These are phyloP conservation scores for Brettanomyces custersianus DNA, from an alignment of 805 yeast genomes.

Conservation along the genomic window DNA sequence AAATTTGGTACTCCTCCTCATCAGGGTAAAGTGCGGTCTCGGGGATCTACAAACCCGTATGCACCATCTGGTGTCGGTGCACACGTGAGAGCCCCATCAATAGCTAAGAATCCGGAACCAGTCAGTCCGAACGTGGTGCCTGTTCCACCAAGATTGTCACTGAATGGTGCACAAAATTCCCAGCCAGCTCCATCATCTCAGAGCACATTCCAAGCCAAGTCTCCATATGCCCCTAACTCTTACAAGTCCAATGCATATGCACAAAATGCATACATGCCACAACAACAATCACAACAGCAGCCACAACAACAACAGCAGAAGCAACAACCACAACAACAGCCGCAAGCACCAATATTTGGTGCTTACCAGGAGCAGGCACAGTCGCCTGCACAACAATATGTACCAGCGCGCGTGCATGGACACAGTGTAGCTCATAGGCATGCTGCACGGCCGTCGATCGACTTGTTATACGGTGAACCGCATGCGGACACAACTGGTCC, in stretches of 20 bases:
- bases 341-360: not conserved
- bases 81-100: slow-evolving; percentile 20
- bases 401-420: too few relatives aligned
- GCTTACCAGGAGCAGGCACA: too few relatives aligned
- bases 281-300: not conserved
- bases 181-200: not conserved
- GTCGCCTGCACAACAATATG: too few relatives aligned
- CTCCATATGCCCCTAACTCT: too few relatives aligned
- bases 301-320: not conserved
- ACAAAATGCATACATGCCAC: not conserved
- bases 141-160: slow-evolving; percentile 19
- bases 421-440: not conserved
- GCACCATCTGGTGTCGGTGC: slow-evolving; percentile 25
- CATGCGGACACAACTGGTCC: slow-evolving; percentile 2
- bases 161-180: slow-evolving; percentile 2
- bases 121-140: slow-evolving; percentile 21
- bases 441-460: not conserved
- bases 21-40: too few relatives aligned
- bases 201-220: not conserved
- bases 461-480: not conserved
- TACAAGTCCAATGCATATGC: too few relatives aligned
- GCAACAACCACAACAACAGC: not conserved
- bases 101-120: slow-evolving; percentile 13
- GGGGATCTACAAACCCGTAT: slow-evolving; percentile 20
- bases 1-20: not conserved